Evolutionary conservation across 495 filamentous ascomycete species (phyloP), one percentile per base, ranked within the genome.

Genomic region (Lentithecium fluviatile): DNA sequence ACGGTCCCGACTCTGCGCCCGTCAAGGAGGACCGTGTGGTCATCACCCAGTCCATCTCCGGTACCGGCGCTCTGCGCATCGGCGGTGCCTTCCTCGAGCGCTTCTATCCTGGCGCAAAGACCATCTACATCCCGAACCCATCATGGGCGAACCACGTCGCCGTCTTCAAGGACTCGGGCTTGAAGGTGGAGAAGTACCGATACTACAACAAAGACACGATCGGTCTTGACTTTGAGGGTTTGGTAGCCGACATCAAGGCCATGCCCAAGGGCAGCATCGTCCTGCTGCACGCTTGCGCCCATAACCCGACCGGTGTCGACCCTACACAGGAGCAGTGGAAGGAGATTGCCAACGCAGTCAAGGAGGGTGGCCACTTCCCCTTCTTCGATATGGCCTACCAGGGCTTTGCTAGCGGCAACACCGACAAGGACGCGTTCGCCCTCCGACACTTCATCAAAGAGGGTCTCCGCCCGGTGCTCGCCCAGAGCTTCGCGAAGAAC

Each of bases 341-440:
- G 77, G 78, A 90, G 77, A 96, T 98, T 70, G 88, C 87, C 80
- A 80, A 90, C 63, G 93, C 86, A 58, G 83, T 97, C 69, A 95
- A 95, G 84, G 82, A 84, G 75, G 86, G 89, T 76, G 87, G 82
- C 42, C 94, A 97, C 81, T 96, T 86, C 72, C 84, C 91, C 55
- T 96, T 98, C 84, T 98, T 98, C 78, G 94, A 98, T 77, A 98
- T 98, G 94, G 94, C 94, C 60, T 98, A 98, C 82, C 93, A 98
- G 78, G 94, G 94, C 64, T 98, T 98, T 70, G 94, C 94, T 52
- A 91, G 86, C 62, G 94, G 94, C 59, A 85, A 95, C 78, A 93
- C 91, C 48, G 82, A 96, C 77, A 82, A 82, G 70, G 94, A 98
- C 75, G 94, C 94, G 60, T 97, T 95, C 68, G 88, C 94, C 56